Evolutionary conservation across 2,329 filamentous ascomycete genomes (phyloP).

Genomic region (Venturia effusa): DNA sequence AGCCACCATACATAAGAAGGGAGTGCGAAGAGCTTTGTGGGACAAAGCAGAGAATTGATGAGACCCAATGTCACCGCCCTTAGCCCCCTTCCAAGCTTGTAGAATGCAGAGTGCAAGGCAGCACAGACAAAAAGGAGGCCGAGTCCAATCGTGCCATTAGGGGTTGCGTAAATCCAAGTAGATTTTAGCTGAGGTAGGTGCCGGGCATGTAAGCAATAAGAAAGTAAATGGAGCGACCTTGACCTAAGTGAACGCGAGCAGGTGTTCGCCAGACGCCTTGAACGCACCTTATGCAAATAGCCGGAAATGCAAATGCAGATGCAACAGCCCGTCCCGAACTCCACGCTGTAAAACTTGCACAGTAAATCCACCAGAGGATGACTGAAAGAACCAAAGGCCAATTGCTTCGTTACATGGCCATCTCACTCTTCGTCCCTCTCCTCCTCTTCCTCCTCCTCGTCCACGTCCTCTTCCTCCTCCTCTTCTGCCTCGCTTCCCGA

Average conservation of each 20-base stretch:
- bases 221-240: background rate
- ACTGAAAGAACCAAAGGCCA: background rate
- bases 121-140: background rate
- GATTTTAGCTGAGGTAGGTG: background rate
- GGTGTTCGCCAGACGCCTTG: background rate
- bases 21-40: too few relatives aligned
- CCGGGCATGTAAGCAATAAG: background rate
- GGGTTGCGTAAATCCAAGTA: background rate
- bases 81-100: too few relatives aligned
- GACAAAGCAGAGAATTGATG: too few relatives aligned
- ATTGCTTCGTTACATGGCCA: background rate
- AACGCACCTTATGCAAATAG: background rate
- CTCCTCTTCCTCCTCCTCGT: slow-evolving; percentile 44
- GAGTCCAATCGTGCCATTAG: background rate
- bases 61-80: too few relatives aligned
- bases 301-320: background rate
- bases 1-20: too few relatives aligned
- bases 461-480: slow-evolving; percentile 50
- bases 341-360: slow-evolving; percentile 5
- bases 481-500: slow-evolving; percentile 48
- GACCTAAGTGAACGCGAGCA: background rate
- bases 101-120: background rate
- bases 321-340: background rate
- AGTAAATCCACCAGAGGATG: background rate
- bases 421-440: slow-evolving; percentile 45